Base-by-base conservation (phyloP, 495 filamentous ascomycete genomes). In the Talaromyces nanjingensis region DNA sequence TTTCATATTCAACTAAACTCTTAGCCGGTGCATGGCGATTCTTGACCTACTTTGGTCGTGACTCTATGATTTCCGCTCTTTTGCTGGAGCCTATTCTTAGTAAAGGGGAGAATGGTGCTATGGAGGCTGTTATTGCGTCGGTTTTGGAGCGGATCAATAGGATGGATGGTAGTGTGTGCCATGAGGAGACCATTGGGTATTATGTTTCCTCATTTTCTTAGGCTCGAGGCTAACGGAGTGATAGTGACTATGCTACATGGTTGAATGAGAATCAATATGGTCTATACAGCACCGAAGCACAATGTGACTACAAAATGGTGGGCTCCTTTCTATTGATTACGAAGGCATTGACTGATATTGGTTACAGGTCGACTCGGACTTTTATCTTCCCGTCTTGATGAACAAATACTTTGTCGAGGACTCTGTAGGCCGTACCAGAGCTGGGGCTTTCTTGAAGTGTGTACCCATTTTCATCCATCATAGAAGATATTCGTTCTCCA, bases 21-120 rank as follows among this genome's bases (percentile, higher is more conserved):
- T 73, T 86, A 2, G 86, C 86, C 9, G 86, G 86, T 16, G 83
- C 83, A n/a, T 89, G 86, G 86, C 74, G 85, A 12, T 89, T 87
- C 63, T 68, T 89, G 60, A 89, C 85, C 1, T 89, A 89, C 64
- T 89, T 88, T 71, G 86, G 86, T 2, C 80, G 86, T 4, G 86
- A 89, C 65, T 84, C 80, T 49, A 84, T 89, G 75, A 85, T 89
- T 57, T 78, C 83, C 0, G 70, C 80, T 25, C 75, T 89, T 11
- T 73, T 88, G 2, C 67, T 89, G 16, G 75, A 83, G 63, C 81
- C 83, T 9, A 76, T 88, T 9, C 74, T 89, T 7, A 87, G 84
- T 64, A 73, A 76, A 56, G 85, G 85, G 0, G 67, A 82, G 62
- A 79, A 76, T 4, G 79, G 83, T 31, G 81, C 84, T 9, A 76